Percentiles rank a stretch among this genome's conserved stretches.
Evolutionary conservation across 2,329 filamentous ascomycete species (phyloP).

Genomic region (Ceratocystis ficicola): DNA sequence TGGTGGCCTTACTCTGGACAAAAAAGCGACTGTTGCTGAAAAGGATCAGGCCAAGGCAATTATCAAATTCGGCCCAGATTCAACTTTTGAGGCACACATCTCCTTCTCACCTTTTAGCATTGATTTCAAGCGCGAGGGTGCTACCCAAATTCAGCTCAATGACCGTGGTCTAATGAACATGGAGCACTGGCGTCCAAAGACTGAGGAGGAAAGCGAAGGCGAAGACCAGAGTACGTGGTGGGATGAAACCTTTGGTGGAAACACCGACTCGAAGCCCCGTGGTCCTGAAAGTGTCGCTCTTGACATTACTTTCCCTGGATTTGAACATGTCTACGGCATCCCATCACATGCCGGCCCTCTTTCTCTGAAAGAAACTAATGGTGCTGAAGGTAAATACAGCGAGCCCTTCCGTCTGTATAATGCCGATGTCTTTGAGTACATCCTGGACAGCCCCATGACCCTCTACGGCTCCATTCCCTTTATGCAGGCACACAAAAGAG

Average conservation of each 20-base stretch:
- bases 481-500: slow-evolving; percentile 92
- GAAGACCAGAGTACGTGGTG: slow-evolving; percentile 85
- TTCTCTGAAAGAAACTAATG: slow-evolving; percentile 80
- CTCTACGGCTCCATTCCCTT: slow-evolving; percentile 94
- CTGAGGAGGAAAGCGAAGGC: slow-evolving; percentile 44
- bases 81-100: slow-evolving; percentile 71
- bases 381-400: slow-evolving; percentile 69
- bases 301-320: slow-evolving; percentile 85
- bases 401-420: slow-evolving; percentile 96
- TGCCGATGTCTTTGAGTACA: slow-evolving; percentile 93
- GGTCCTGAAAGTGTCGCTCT: slow-evolving; percentile 85
- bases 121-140: slow-evolving; percentile 74
- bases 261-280: slow-evolving; percentile 87
- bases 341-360: slow-evolving; percentile 83
- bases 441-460: slow-evolving; percentile 95
- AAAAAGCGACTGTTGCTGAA: slow-evolving; percentile 53
- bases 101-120: slow-evolving; percentile 71
- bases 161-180: slow-evolving; percentile 80
- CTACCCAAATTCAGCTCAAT: slow-evolving; percentile 77
- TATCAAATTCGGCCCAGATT: slow-evolving; percentile 65
- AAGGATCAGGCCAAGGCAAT: slow-evolving; percentile 57
- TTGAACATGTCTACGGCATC: slow-evolving; percentile 86
- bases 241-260: slow-evolving; percentile 92
- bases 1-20: slow-evolving; percentile 63
- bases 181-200: slow-evolving; percentile 88